Evolutionary conservation across 768 basidiomycete genomes (phyloP), one percentile per base, ranked within the genome.

Genomic region (Termitomyces sp.): DNA sequence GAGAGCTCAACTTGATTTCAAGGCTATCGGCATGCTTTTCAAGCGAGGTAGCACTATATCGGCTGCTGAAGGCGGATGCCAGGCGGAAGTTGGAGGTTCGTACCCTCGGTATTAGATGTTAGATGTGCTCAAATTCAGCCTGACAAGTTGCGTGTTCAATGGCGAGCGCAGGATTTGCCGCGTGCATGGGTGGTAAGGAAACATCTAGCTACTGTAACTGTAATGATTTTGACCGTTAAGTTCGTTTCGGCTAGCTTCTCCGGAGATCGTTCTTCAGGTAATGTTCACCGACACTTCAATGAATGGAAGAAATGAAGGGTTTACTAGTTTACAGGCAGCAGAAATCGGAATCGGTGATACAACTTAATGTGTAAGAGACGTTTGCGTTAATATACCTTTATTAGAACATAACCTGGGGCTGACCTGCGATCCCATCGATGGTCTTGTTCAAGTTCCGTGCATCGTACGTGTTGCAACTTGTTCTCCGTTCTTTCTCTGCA

Each of bases 31-130:
- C 15, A 97, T 97, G 95, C 77, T 97, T 37, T 96, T 94, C 79
- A 98, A 98, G 72, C 86, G 96, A 61, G 94, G 95, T n/a, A 94
- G 93, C 63, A 96, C 96, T 2, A 97, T 98, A 55, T 92, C 91
- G 51, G 96, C 96, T 14, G 95, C 96, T 0, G 96, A 98, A 74
- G 96, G 96, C 20, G 94, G 88, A 11, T 96, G 94, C 72, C 92
- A 94, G 76, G 94, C 94, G 20, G 94, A 96, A 77, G 96, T 98
- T 4, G 96, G 96, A 72, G 90, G 90, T 89, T 69, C 36, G 77
- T 68, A 48, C 56, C 6, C n/a, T 43, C 10, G 11, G 31, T 3
- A 34, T 3, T 15, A 5, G 1, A 32, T 32, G 8, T 32, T 11
- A 3, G 29, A 31, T 7, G 11, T 45, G 6, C 32, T 29, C 8